Conservation (phyloP, 179 eudicot species). For the Drosera spatulata region DNA sequence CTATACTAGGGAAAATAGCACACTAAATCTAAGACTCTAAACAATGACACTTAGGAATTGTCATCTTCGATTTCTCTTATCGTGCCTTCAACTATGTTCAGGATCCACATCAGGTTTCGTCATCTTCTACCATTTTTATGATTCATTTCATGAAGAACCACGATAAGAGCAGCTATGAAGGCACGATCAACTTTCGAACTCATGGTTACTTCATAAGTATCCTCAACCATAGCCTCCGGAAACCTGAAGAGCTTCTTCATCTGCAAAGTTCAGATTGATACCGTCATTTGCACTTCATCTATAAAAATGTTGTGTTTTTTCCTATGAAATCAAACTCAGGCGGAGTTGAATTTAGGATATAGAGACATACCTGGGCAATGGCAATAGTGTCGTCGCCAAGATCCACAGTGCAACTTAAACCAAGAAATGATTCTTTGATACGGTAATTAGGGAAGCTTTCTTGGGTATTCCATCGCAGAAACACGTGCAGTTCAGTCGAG, state of each 20-base stretch:
- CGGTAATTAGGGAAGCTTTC: constrained; percentile 6
- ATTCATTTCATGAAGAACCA: constrained; percentile 1
- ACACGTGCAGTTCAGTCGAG: constrained; percentile 2
- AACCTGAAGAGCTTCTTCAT: background rate
- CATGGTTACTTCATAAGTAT: background rate
- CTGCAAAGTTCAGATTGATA: background rate
- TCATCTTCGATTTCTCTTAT: too few relatives aligned
- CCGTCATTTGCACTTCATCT: too few relatives aligned
- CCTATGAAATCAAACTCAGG: background rate
- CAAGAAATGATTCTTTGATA: constrained; percentile 3
- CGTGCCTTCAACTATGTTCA: too few relatives aligned
- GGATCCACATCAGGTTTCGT: background rate
- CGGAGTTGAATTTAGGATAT: background rate
- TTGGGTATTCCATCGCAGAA: constrained; percentile 1
- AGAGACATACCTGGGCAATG: constrained; percentile 7
- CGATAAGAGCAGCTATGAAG: background rate
- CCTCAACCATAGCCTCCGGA: background rate
- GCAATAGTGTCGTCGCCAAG: constrained; percentile 2
- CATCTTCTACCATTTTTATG: background rate
- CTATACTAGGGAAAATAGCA: too few relatives aligned
- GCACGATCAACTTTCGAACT: background rate
- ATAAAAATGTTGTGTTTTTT: background rate
- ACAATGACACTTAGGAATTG: too few relatives aligned
- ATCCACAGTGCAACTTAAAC: constrained; percentile 5
- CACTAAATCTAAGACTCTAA: too few relatives aligned